These are phyloP conservation scores for Suillus discolor DNA, from an alignment of 768 basidiomycete species.

Conservation along the genomic window DNA sequence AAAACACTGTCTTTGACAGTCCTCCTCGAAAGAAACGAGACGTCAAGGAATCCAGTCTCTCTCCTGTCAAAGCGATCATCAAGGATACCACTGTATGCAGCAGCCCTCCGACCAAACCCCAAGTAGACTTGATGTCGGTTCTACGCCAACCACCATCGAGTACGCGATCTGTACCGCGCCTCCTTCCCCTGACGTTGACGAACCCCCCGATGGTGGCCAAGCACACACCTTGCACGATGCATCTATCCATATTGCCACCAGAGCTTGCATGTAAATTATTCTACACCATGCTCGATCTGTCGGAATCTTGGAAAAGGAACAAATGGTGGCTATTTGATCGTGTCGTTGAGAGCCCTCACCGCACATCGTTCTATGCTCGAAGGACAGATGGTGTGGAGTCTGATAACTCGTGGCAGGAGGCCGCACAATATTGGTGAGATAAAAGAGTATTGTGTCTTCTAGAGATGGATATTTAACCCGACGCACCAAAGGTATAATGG, in stretches of 20 bases:
- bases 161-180: constrained; percentile 35
- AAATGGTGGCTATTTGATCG: constrained; percentile 88
- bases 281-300: constrained; percentile 66
- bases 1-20: neutral
- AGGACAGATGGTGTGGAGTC: constrained; percentile 45
- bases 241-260: constrained; percentile 66
- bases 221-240: constrained; percentile 77
- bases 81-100: constrained; percentile 21
- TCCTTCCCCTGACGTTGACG: constrained; percentile 64
- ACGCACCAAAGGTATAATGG: constrained; percentile 73
- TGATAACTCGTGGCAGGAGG: constrained; percentile 63
- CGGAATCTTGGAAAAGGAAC: constrained; percentile 66
- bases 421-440: constrained; percentile 73
- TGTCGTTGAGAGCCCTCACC: constrained; percentile 81
- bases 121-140: constrained; percentile 56
- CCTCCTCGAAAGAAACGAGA: constrained; percentile 19
- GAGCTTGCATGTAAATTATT: constrained; percentile 78
- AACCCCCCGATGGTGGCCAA: constrained; percentile 64
- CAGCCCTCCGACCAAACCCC: constrained; percentile 31
- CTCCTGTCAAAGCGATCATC: constrained; percentile 1
- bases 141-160: constrained; percentile 50
- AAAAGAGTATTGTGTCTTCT: neutral
- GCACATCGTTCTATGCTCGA: constrained; percentile 76
- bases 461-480: neutral
- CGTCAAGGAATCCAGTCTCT: constrained; percentile 13